Evolutionary conservation across 495 filamentous ascomycete genomes (phyloP), one percentile per base, ranked within the genome.

Genomic region (Penicillium nucicola): DNA sequence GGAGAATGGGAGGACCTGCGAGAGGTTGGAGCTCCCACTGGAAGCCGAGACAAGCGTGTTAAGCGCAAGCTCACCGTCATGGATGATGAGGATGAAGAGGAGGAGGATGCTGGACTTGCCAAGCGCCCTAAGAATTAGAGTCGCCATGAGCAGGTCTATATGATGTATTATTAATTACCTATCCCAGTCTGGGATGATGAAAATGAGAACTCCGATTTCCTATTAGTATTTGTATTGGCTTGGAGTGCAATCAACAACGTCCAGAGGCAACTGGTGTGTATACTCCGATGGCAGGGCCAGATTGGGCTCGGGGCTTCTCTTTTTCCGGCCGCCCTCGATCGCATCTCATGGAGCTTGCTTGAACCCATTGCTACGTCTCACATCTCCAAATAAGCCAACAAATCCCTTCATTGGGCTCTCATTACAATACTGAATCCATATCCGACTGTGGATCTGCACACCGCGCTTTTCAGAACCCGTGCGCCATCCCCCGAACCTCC

Each of bases 41-140:
- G 53, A n/a, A 55, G 57, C 19, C 56, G 56, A 36, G 58, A 57
- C 13, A 57, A 64, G 41, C 67, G 70, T 4, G 50, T 52, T 35
- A 82, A 77, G 67, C 73, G 78, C 45, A 75, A 76, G 36, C 68
- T 78, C 49, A 69, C 67, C 0, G 53, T 77, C n/a, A 61, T 64
- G 39, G 71, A 76, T 50, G 74, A 77, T 14, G 75, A 78, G 1
- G 74, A 76, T 23, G 76, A 79, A 14, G 74, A 78, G 36, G 66
- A 22, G 20, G 20, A 22, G 20, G 20, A 22, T 2, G 42, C 53
- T 22, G 49, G 57, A 37, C 45, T 59, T 14, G 45, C 63, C 25
- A 76, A 75, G 56, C 67, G 67, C 13, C 60, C 69, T 13, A 77
- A 71, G 62, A 60, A 64, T 31, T 75, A 43, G 14, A 17, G 10